Conservation (phyloP, 352 stramenopile species). For the Phytopythium boreale region DNA sequence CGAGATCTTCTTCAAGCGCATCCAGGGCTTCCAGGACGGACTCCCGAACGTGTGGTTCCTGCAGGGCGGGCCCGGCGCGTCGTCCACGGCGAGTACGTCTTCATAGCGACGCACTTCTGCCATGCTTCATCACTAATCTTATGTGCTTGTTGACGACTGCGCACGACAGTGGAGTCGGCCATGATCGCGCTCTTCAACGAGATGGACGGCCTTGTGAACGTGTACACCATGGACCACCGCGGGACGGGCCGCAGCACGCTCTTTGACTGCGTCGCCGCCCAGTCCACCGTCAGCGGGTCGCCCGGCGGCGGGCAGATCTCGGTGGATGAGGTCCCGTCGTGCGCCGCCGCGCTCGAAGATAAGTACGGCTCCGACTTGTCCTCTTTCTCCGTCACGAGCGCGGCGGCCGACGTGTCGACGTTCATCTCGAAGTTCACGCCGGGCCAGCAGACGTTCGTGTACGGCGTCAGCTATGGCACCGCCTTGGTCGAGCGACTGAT, state of each 20-base stretch:
- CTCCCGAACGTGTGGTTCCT: constrained; percentile 21
- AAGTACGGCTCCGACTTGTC: constrained; percentile 24
- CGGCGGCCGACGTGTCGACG: constrained; percentile 21
- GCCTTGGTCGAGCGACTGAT: constrained; percentile 10
- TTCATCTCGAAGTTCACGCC: constrained; percentile 25
- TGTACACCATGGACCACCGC: constrained; percentile 50
- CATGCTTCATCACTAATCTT: too few species aligned
- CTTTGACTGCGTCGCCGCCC: constrained; percentile 26
- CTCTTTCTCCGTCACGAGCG: constrained; percentile 35
- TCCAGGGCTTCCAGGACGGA: constrained; percentile 1
- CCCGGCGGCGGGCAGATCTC: constrained; percentile 14
- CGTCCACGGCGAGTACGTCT: constrained; percentile 10
- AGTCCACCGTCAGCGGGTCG: constrained; percentile 23
- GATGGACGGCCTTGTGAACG: constrained; percentile 28
- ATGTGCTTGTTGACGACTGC: too few species aligned
- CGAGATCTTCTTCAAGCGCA: constrained; percentile 25
- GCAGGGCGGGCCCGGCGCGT: constrained; percentile 23
- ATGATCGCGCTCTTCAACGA: constrained; percentile 28
- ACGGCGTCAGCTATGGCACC: constrained; percentile 26
- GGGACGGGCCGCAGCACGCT: constrained; percentile 31
- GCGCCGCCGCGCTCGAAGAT: constrained; percentile 25
- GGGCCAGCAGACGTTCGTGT: constrained; percentile 14
- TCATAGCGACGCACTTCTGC: too few species aligned
- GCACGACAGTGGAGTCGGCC: constrained; percentile 32
- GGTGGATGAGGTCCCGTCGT: constrained; percentile 21